Base-by-base conservation (phyloP, 2,329 filamentous ascomycete genomes). In the Cladosporium colombiae region DNA sequence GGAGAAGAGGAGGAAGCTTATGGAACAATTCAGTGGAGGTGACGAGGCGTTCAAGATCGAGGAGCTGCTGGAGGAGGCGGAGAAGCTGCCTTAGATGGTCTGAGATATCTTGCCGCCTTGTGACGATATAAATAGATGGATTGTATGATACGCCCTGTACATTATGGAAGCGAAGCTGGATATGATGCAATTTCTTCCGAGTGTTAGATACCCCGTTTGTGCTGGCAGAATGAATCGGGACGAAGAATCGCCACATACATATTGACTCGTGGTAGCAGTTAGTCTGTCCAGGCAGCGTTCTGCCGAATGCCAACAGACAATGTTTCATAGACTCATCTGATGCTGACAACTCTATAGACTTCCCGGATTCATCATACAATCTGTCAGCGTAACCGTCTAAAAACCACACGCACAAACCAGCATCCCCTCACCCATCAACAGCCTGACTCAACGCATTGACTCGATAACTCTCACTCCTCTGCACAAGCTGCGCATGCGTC, bases 1-100 rank as follows among this genome's bases (percentile, higher is more conserved):
- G 76, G 89, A 88, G 84, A 72, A 66, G 66, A 89, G 91, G 80
- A 87, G 84, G 74, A 85, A 85, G 78, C 76, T 99, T 75, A 78
- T 98, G 75, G 88, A 92, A 77, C 89, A 89, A 84, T 99, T 99
- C 78, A 89, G 86, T 0, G 83, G 81, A 25, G 95, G 94, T 0
- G 93, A 97, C 79, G 80, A 81, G 66, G 83, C 83, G 62, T 99
- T 99, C 76, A 92, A 86, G 71, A 85, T 99, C 7, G 91, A 97
- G 77, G 88, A 89, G 78, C 77, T 99, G 74, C 79, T 99, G 68
- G 92, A 96, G 70, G 94, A 98, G 83, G 89, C 92, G 0, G 93
- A 98, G 84, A 92, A 88, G 79, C 81, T 96, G 62, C 74, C 74
- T 46, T 63, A 57, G 50, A 46, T 46, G 50, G 11, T 18, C 0